These are phyloP conservation scores for Royoungia palumana DNA, from an alignment of 768 basidiomycete genomes.

Conservation along the genomic window DNA sequence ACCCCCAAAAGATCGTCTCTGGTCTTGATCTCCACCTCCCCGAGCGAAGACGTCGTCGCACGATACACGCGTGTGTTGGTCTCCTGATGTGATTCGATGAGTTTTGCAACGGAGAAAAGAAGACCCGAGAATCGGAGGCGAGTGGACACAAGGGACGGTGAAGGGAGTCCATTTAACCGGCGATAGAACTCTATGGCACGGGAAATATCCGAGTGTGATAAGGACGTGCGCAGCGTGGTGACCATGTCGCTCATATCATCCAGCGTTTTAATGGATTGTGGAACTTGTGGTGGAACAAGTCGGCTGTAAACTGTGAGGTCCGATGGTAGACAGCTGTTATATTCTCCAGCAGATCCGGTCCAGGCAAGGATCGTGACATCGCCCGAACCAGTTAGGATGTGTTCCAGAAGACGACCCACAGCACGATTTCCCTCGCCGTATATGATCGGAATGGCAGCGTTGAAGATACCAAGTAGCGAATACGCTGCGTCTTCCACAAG, in stretches of 20 bases:
- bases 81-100: background rate
- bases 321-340: constrained; percentile 1
- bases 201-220: background rate
- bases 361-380: constrained; percentile 3
- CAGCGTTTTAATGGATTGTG: background rate
- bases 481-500: background rate
- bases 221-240: background rate
- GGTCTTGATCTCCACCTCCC: constrained; percentile 5
- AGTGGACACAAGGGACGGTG: background rate
- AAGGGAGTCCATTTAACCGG: background rate
- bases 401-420: background rate
- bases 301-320: constrained; percentile 3
- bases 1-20: background rate
- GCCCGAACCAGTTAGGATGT: background rate
- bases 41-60: background rate
- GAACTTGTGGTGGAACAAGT: background rate
- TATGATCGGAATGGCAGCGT: no score
- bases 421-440: no score
- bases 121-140: constrained; percentile 6
- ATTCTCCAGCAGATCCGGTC: background rate
- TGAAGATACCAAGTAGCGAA: no score
- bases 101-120: background rate
- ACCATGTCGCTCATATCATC: background rate
- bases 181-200: background rate
- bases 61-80: background rate